A percentile compares a stretch with the other conserved stretches of the same genome.
phyloP scores from a whole-genome alignment of 1,139 yeast species.

The Taphrina betulina region DNA sequence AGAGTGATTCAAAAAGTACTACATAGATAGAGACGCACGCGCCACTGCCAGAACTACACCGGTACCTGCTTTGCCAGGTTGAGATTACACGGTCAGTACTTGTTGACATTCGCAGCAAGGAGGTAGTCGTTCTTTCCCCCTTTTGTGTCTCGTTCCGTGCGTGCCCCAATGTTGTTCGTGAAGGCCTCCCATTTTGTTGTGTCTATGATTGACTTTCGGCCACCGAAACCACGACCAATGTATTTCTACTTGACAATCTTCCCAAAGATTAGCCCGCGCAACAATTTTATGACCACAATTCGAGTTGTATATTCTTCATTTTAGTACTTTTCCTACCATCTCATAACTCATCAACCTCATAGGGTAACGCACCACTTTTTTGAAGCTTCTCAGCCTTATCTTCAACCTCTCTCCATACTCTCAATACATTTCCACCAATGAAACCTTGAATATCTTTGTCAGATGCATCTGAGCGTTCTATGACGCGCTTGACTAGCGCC shows the following conservation, averaged over 20 bases:
- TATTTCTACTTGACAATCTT: too few species aligned
- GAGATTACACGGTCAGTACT: constrained; percentile 28
- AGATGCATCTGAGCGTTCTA: constrained; percentile 42
- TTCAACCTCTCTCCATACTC: constrained; percentile 55
- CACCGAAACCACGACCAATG: too few species aligned
- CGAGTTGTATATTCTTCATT: too few species aligned
- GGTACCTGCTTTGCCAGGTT: constrained; percentile 21
- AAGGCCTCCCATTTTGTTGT: too few species aligned
- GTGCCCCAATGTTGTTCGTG: not conserved
- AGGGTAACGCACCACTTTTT: constrained; percentile 1
- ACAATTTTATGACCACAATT: too few species aligned
- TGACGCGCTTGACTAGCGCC: constrained; percentile 47
- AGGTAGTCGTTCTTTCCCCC: not conserved
- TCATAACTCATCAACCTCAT: constrained; percentile 21
- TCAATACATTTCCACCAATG: constrained; percentile 53
- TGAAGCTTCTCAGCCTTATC: constrained; percentile 38
- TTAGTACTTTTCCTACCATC: too few species aligned
- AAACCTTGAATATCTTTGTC: constrained; percentile 50
- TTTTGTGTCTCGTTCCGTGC: not conserved
- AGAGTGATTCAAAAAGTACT: too few species aligned
- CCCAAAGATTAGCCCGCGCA: too few species aligned
- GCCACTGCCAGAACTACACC: too few species aligned
- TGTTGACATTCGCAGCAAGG: constrained; percentile 26
- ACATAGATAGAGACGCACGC: too few species aligned
- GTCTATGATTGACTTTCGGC: too few species aligned